Evolutionary conservation across 208 protist genomes (phyloP).

Genomic region (Endotrypanum monterogeii): DNA sequence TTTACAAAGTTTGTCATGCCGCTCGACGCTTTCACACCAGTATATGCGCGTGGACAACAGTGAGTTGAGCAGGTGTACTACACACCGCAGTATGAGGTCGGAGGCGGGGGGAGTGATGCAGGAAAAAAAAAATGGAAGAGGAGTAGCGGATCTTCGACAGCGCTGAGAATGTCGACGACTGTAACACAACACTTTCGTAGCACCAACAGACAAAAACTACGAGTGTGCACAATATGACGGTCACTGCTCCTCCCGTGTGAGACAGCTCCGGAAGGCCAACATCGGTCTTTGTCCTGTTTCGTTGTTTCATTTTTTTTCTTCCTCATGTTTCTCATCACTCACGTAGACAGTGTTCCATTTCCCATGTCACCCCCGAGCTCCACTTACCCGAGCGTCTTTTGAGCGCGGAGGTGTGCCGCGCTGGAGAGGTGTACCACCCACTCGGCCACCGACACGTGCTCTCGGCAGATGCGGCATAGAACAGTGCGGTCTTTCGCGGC

Average conservation of each 20-base stretch:
- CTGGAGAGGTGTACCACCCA: constrained; percentile 56
- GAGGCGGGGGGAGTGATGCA: not conserved
- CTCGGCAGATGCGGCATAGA: constrained; percentile 76
- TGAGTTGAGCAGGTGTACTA: not conserved
- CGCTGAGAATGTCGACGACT: not conserved
- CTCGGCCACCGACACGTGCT: constrained; percentile 43
- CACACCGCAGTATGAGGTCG: not conserved
- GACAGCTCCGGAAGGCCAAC: too few species aligned
- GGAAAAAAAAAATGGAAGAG: too few species aligned
- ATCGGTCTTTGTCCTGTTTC: not conserved
- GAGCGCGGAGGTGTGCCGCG: constrained; percentile 26
- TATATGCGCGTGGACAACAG: not conserved
- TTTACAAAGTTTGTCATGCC: constrained; percentile 65
- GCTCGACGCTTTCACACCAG: not conserved
- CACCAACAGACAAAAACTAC: too few species aligned
- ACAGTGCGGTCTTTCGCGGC: constrained; percentile 39
- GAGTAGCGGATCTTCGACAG: too few species aligned
- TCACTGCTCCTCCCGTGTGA: not conserved
- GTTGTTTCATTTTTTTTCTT: not conserved
- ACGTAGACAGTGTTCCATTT: not conserved
- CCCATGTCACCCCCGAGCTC: not conserved
- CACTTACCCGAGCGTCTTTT: constrained; percentile 1
- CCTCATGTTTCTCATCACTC: not conserved
- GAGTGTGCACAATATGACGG: not conserved
- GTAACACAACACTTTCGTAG: not conserved